phyloP scores from a whole-genome alignment of 179 eudicot species.

The Camellia oleifera region DNA sequence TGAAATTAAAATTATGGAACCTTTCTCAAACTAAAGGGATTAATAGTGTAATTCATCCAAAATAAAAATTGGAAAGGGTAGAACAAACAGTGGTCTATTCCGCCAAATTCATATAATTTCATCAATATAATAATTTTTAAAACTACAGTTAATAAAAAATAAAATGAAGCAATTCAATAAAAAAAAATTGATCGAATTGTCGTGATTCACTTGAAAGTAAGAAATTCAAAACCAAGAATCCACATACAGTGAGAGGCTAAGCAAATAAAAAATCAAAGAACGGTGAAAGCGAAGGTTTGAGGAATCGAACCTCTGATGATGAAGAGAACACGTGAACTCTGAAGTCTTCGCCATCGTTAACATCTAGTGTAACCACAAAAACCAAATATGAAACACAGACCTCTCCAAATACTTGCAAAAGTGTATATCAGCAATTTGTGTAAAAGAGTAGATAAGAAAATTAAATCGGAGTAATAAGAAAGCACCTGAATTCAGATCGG shows the following conservation, averaged over 20 bases:
- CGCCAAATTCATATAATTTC: background rate
- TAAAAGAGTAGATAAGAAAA: background rate
- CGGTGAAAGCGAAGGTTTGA: background rate
- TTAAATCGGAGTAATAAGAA: background rate
- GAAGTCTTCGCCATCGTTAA: constrained; percentile 23
- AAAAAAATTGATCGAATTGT: background rate
- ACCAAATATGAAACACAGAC: background rate
- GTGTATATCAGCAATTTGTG: background rate
- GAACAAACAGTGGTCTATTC: background rate
- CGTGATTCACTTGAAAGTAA: background rate
- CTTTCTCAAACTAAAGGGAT: too few species aligned
- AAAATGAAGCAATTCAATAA: background rate
- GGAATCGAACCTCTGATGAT: constrained; percentile 32
- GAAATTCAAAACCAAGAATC: background rate
- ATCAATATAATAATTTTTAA: background rate
- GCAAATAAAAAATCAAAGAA: background rate
- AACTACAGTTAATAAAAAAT: background rate
- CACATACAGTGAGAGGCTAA: background rate
- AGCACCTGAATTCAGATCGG: constrained; percentile 13
- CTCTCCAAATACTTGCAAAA: background rate
- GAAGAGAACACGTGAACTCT: constrained; percentile 53
- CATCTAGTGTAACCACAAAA: constrained; percentile 17
- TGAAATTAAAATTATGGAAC: too few species aligned
- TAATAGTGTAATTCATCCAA: too few species aligned
- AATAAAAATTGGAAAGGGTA: background rate